Conservation (phyloP, 176 grass and related monocot genomes). For the Aegilops tauschii region DNA sequence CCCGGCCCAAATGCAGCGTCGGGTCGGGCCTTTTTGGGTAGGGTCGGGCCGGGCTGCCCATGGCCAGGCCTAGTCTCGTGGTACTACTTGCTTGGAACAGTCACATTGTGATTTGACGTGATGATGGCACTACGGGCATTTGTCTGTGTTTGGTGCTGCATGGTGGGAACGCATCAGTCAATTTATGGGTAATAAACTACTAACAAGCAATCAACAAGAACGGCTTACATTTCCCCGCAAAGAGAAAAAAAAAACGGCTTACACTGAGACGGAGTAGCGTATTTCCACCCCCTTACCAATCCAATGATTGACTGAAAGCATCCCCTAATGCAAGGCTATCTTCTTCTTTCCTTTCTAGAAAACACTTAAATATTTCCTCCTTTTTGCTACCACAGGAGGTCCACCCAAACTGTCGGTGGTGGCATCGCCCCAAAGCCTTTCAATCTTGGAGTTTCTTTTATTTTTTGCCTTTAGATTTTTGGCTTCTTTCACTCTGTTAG, state of each 20-base stretch:
- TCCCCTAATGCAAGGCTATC: neutral
- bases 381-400: conserved; percentile 24
- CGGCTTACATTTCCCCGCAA: no score
- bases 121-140: neutral
- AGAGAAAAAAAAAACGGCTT: neutral
- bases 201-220: neutral
- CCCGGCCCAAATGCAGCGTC: no score
- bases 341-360: neutral
- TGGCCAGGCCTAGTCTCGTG: neutral
- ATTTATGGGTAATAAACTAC: neutral
- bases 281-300: neutral
- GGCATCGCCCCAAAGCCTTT: conserved; percentile 1
- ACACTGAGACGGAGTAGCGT: neutral
- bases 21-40: no score
- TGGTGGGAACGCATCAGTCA: neutral
- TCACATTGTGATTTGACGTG: neutral
- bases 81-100: neutral
- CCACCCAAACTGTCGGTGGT: conserved; percentile 54
- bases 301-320: conserved; percentile 44
- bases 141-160: no score
- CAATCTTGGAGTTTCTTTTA: neutral
- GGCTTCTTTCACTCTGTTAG: conserved; percentile 23
- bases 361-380: neutral
- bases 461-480: neutral
- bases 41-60: no score